Evolutionary conservation across 352 stramenopile species (phyloP), one percentile per base, ranked within the genome.

Genomic region (Phytopythium oedochilum): DNA sequence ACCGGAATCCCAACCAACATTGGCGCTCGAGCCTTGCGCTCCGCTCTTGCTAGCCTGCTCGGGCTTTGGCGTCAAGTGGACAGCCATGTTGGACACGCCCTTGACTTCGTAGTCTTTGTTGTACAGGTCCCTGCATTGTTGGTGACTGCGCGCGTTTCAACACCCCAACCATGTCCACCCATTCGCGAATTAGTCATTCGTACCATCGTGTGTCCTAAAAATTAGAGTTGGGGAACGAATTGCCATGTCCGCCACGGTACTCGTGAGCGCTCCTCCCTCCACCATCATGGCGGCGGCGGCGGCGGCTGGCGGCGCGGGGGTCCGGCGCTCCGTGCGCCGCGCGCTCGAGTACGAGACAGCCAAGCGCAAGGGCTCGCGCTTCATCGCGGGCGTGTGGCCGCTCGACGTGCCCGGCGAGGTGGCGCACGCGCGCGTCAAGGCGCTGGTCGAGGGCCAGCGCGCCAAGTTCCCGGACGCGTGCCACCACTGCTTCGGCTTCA

Each of bases 351-450:
- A 88, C 50, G 80, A 93, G 67, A 84, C 83, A 57, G 75, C 68
- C 23, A 93, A 93, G 73, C 80, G 78, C 63, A 93, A 90, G 64
- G 77, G 78, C 54, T 92, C 83, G 38, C 80, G 83, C 55, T 92
- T 92, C 68, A 89, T 91, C 60, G 69, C 77, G 8, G 78, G 75
- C 5, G 76, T 68, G 29, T 87, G 70, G 70, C 83, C 83, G 25
- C 57, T 91, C 0, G 36, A 42, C 18, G 63, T 32, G 28, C 42
- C 42, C 22, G 60, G 43, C n/a, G 53, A 73, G 29, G 45, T 32
- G 44, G 70, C 64, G 26, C 71, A 76, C 1, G 38, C 62, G 20
- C 58, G 78, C 26, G 74, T 86, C 3, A 75, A 75, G 53, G 64
- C 68, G 26, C 61, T 78, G 49, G 58, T 92, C 34, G 73, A 73